Evolutionary conservation across 352 stramenopile genomes (phyloP).

Genomic region (Peronospora belbahrii): DNA sequence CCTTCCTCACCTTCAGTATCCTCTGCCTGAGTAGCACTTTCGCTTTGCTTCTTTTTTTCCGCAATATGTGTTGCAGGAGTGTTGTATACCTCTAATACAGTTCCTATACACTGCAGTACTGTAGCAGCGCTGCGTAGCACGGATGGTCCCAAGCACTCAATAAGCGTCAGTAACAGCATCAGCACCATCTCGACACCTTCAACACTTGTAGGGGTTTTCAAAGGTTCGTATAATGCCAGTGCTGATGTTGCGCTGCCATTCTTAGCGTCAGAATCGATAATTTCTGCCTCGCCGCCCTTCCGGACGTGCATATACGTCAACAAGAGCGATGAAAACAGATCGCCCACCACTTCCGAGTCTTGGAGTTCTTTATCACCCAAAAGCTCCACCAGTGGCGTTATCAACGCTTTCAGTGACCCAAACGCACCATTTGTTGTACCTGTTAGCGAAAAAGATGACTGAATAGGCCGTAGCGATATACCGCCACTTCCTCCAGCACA

Average conservation of each 20-base stretch:
- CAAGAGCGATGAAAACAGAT: constrained; percentile 70
- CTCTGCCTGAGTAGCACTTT: constrained; percentile 1
- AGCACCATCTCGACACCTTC: constrained; percentile 49
- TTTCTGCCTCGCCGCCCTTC: constrained; percentile 12
- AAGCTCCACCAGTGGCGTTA: constrained; percentile 46
- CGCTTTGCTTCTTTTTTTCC: constrained; percentile 20
- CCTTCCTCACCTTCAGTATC: constrained; percentile 36
- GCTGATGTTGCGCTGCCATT: neutral
- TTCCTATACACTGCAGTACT: constrained; percentile 64
- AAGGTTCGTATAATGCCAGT: constrained; percentile 24
- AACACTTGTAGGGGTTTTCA: constrained; percentile 28
- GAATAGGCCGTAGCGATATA: constrained; percentile 33
- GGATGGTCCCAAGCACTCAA: constrained; percentile 60
- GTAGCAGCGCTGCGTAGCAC: constrained; percentile 60
- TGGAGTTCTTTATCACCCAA: constrained; percentile 60
- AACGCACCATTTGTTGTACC: constrained; percentile 9
- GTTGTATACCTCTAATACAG: constrained; percentile 59
- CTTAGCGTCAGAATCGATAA: neutral
- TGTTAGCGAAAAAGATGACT: neutral
- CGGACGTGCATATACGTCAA: constrained; percentile 71
- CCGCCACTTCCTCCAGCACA: constrained; percentile 53
- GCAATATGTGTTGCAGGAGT: constrained; percentile 19
- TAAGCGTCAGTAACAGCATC: constrained; percentile 58
- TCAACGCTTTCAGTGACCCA: constrained; percentile 26
- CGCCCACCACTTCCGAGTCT: constrained; percentile 49